Evolutionary conservation across 768 basidiomycete species (phyloP).

Genomic region (Lepiota brunneoincarnata): DNA sequence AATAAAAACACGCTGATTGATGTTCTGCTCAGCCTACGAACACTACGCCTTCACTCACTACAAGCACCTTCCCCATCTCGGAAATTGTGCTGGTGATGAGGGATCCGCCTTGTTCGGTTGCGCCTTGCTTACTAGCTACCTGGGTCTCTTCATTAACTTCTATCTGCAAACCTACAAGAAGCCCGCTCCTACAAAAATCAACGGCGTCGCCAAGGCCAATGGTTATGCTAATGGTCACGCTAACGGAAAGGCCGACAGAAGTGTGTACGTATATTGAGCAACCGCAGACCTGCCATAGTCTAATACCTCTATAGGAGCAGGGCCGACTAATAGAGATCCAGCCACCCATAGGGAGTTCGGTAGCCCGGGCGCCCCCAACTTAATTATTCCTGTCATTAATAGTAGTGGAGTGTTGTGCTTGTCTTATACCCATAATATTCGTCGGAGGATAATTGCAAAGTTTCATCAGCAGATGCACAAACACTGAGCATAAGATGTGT

Average conservation of each 20-base stretch:
- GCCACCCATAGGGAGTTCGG: background rate
- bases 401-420: conserved; percentile 1
- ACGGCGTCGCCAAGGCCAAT: conserved; percentile 29
- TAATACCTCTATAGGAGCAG: conserved; percentile 25
- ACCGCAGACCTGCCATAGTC: background rate
- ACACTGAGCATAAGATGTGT: background rate
- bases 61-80: conserved; percentile 62
- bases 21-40: conserved; percentile 58
- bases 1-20: conserved; percentile 6
- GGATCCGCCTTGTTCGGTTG: conserved; percentile 88
- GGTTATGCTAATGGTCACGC: conserved; percentile 39
- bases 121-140: conserved; percentile 82
- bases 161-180: conserved; percentile 85
- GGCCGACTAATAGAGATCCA: conserved; percentile 24
- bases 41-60: conserved; percentile 74
- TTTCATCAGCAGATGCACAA: conserved; percentile 5
- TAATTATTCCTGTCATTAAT: conserved; percentile 6
- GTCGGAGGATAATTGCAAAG: conserved; percentile 7
- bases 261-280: conserved; percentile 11
- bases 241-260: conserved; percentile 22
- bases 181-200: conserved; percentile 40
- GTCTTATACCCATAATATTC: conserved; percentile 12
- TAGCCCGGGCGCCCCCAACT: background rate
- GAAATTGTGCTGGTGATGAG: conserved; percentile 88
- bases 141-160: conserved; percentile 94